Conservation (phyloP, 208 protist species). For the Leishmania martiniquensis region DNA sequence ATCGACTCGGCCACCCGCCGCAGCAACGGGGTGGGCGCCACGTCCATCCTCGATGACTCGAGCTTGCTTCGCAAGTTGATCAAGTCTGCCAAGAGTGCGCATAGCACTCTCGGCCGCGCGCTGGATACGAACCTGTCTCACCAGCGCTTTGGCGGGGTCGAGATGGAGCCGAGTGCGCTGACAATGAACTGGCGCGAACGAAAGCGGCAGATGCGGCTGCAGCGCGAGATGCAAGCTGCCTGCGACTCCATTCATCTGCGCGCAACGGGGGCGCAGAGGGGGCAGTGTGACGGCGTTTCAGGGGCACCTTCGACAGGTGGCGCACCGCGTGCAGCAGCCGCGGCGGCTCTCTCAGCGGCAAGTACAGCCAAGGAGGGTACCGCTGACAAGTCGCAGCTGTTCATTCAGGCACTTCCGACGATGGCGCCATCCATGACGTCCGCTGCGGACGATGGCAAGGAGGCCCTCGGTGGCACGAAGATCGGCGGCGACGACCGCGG, state of each 20-base stretch:
- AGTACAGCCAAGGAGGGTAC: background rate
- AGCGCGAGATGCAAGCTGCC: constrained; percentile 50
- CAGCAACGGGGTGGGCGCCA: background rate
- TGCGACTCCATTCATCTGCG: constrained; percentile 25
- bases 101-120: constrained; percentile 65
- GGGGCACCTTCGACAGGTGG: background rate
- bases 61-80: constrained; percentile 50
- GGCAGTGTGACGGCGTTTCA: background rate
- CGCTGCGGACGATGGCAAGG: constrained; percentile 60
- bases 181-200: constrained; percentile 51
- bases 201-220: constrained; percentile 46
- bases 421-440: constrained; percentile 79
- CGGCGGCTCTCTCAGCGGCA: background rate
- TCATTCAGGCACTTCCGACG: constrained; percentile 62
- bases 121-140: constrained; percentile 59
- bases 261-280: background rate
- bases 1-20: background rate
- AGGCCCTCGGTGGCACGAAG: constrained; percentile 63
- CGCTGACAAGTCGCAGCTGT: constrained; percentile 19
- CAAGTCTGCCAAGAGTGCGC: constrained; percentile 51
- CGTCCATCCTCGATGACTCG: constrained; percentile 51
- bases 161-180: constrained; percentile 48
- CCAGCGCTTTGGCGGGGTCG: constrained; percentile 35
- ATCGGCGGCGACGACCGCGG: constrained; percentile 55
- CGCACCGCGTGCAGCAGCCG: background rate